Percentiles rank a stretch among this genome's conserved stretches.
Conservation (phyloP, 768 basidiomycete species). For the Lactifluus volemus region DNA sequence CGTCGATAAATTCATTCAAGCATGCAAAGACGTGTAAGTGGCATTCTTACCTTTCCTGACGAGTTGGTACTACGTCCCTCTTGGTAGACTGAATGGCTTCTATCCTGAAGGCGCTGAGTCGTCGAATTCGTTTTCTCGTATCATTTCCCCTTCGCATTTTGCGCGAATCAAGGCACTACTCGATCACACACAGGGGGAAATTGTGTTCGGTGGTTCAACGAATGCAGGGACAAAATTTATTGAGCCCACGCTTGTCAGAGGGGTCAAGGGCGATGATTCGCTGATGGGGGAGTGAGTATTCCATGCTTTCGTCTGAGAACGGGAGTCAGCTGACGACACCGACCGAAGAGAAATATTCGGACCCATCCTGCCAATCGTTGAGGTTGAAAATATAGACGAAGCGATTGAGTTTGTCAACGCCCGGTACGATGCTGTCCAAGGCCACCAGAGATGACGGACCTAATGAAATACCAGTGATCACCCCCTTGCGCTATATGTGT, state of each 20-base stretch:
- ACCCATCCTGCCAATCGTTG: constrained; percentile 67
- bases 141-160: constrained; percentile 47
- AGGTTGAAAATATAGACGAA: constrained; percentile 60
- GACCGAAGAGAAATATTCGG: constrained; percentile 70
- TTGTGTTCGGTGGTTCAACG: constrained; percentile 56
- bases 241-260: constrained; percentile 62
- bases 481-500: constrained; percentile 72
- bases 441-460: background rate
- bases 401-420: constrained; percentile 62
- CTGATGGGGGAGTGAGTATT: constrained; percentile 64
- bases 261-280: constrained; percentile 54
- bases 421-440: constrained; percentile 28
- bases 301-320: background rate
- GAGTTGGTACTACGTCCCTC: background rate
- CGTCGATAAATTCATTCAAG: constrained; percentile 34
- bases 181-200: constrained; percentile 55
- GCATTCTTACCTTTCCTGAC: constrained; percentile 14
- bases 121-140: constrained; percentile 39
- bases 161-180: constrained; percentile 52
- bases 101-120: constrained; percentile 40
- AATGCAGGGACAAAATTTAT: constrained; percentile 54
- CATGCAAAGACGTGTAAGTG: constrained; percentile 33
- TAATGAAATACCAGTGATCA: constrained; percentile 41
- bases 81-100: constrained; percentile 43
- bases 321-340: background rate